phyloP scores from a whole-genome alignment of 2,329 filamentous ascomycete species.

The Paracoccidioides brasiliensis region DNA sequence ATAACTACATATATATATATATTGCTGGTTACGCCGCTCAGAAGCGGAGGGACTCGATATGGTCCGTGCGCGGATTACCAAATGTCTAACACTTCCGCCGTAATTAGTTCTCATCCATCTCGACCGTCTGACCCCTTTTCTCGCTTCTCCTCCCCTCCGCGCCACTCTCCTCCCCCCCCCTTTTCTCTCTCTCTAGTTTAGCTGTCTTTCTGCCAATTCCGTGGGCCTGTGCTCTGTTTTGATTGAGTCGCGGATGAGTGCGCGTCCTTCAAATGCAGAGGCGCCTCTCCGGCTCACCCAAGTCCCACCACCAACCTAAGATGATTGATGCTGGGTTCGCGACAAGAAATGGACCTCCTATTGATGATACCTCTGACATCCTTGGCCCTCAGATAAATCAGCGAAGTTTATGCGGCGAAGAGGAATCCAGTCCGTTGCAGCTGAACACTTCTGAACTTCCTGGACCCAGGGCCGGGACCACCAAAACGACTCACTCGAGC shows the following conservation, averaged over 20 bases:
- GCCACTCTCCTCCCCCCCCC: not conserved
- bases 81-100: not conserved
- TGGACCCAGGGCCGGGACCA: not conserved
- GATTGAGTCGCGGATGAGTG: conserved; percentile 24
- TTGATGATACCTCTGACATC: conserved; percentile 19
- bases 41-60: not conserved
- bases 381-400: conserved; percentile 24
- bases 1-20: too few species aligned
- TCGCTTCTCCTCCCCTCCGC: not conserved
- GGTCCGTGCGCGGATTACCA: conserved; percentile 4
- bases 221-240: not conserved
- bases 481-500: conserved; percentile 19
- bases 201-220: not conserved
- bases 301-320: conserved; percentile 24
- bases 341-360: conserved; percentile 19
- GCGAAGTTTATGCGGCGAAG: not conserved
- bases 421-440: not conserved
- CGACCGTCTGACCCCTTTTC: not conserved
- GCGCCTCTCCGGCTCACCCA: conserved; percentile 32
- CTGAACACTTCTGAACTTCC: conserved; percentile 13
- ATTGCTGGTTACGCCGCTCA: not conserved
- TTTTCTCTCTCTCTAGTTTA: not conserved
- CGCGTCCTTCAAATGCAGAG: conserved; percentile 31
- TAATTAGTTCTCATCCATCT: not conserved
- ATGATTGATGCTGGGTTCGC: conserved; percentile 22